Evolutionary conservation across 331 rosid genomes (phyloP), one percentile per base, ranked within the genome.

Genomic region (Saraca asoca): DNA sequence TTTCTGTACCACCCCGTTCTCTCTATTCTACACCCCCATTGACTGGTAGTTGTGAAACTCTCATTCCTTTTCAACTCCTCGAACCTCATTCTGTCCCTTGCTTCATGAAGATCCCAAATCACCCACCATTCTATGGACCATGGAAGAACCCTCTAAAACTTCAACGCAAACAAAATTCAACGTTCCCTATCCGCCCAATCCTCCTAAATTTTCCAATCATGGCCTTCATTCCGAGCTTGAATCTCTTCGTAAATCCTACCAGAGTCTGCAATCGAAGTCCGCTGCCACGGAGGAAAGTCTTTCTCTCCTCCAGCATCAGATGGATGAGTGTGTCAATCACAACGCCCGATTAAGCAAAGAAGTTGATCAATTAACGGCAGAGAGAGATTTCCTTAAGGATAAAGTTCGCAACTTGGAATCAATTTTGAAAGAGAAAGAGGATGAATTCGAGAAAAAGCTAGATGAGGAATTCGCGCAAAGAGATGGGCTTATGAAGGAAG

Each of bases 31-130:
- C 5, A 9, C 33, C 19, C 15, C 24, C 17, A 42, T 85, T 85
- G 92, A 89, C 90, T 57, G 85, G 81, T 85, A 76, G 95, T 12
- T 88, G 50, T 52, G 78, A 56, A 75, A 41, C 37, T n/a, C 46
- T 11, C n/a, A 7, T 20, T 0, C 5, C 44, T 51, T 6, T 37
- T 42, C 34, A 52, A 19, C 13, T 37, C 66, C 46, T 8, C 13
- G 60, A 34, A 63, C 70, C 56, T 39, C 18, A 9, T 54, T 55
- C 51, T 53, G 33, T 24, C 42, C 62, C 58, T 29, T 58, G 13
- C 78, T 62, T 72, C 56, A 77, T 81, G 77, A 70, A 54, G 15
- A 17, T 71, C 58, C 24, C 1, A 17, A 57, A 61, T 19, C 62
- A 59, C 41, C 70, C 45, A 9, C 31, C 46, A 7, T 72, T 54